phyloP scores from a whole-genome alignment of 2,329 filamentous ascomycete species.

The Fusarium graminum region DNA sequence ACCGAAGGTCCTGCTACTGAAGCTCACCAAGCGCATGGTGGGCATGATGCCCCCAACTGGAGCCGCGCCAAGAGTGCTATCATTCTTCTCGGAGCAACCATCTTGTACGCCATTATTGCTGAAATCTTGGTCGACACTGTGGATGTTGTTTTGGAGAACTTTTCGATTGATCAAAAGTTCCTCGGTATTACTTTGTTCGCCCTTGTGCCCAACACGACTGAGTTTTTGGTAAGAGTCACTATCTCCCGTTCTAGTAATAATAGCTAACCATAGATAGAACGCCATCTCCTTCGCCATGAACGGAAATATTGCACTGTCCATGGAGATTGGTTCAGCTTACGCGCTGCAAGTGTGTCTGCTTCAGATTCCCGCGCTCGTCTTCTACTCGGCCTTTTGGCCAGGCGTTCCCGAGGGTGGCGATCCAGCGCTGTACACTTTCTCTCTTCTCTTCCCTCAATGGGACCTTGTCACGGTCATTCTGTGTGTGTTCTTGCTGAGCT shows the following conservation, averaged over 20 bases:
- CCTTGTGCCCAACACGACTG: conserved; percentile 96
- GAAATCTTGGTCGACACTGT: conserved; percentile 98
- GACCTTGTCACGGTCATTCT: conserved; percentile 98
- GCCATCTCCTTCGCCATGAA: conserved; percentile 99
- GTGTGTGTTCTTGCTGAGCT: conserved; percentile 94
- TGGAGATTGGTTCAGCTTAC: conserved; percentile 99
- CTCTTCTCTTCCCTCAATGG: conserved; percentile 97
- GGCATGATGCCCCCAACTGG: conserved; percentile 99
- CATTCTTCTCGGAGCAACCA: conserved; percentile 87
- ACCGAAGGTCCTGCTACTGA: conserved; percentile 53
- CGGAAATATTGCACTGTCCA: conserved; percentile 96
- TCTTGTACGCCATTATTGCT: conserved; percentile 96
- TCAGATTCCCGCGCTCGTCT: conserved; percentile 91
- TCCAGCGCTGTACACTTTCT: conserved; percentile 75
- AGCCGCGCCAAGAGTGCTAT: conserved; percentile 89
- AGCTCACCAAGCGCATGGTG: conserved; percentile 66
- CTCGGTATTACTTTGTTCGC: conserved; percentile 96
- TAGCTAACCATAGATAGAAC: conserved; percentile 68
- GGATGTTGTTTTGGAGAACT: conserved; percentile 91
- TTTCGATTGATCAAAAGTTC: conserved; percentile 96
- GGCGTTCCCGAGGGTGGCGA: conserved; percentile 55
- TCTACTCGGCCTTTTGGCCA: conserved; percentile 86
- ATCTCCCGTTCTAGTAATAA: neutral
- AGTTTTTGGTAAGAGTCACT: conserved; percentile 80
- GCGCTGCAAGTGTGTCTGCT: conserved; percentile 95